A percentile compares a stretch with the other conserved stretches of the same genome.
phyloP scores from a whole-genome alignment of 164 flowering plant genomes.

The Cinnamomum chago region DNA sequence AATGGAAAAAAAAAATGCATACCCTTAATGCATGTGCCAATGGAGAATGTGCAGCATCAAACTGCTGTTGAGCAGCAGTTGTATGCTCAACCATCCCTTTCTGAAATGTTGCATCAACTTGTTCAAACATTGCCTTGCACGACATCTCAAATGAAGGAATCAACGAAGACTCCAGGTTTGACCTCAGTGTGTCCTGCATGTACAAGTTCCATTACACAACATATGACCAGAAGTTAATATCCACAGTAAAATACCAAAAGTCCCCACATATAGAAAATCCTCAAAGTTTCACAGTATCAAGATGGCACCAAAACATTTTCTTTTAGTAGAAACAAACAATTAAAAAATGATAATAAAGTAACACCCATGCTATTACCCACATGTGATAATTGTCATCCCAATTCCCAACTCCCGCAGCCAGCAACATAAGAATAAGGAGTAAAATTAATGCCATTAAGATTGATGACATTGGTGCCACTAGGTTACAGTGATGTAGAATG shows the following conservation, averaged over 20 bases:
- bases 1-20: conserved; percentile 5
- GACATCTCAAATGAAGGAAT: conserved; percentile 91
- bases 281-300: not conserved
- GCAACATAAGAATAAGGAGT: too few species aligned
- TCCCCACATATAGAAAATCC: not conserved
- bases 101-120: conserved; percentile 78
- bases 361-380: not conserved
- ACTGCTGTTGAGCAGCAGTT: conserved; percentile 59
- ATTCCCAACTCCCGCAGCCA: not conserved
- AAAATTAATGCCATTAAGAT: not conserved
- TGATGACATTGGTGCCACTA: not conserved
- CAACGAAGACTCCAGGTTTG: conserved; percentile 65
- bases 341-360: too few species aligned
- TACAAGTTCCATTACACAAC: not conserved
- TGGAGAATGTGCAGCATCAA: conserved; percentile 69
- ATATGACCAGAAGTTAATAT: not conserved
- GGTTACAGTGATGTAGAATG: too few species aligned
- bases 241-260: not conserved
- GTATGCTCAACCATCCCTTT: conserved; percentile 86
- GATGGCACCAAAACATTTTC: not conserved
- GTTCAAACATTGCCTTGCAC: conserved; percentile 94
- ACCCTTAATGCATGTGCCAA: conserved; percentile 79
- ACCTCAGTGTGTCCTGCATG: conserved; percentile 70
- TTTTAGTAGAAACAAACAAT: too few species aligned
- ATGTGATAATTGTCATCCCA: not conserved